phyloP scores from a whole-genome alignment of 805 yeast genomes.

The Lachancea lanzarotensis region DNA sequence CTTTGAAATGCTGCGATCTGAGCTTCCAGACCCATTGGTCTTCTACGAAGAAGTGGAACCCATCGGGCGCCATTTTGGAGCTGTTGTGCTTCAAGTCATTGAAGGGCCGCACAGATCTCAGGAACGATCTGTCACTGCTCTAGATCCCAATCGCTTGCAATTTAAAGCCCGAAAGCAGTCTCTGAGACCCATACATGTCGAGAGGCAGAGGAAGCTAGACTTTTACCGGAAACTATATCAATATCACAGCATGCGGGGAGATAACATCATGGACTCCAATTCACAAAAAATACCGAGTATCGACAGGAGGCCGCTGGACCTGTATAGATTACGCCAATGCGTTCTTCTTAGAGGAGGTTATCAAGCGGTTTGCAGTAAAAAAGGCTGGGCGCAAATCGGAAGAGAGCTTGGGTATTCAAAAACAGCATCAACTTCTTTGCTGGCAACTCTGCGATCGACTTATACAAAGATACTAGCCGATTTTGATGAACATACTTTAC shows the following conservation, averaged over 20 bases:
- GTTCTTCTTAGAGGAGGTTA: conserved; percentile 66
- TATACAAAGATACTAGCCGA: conserved; percentile 42
- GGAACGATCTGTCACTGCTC: neutral
- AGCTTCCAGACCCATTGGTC: conserved; percentile 16
- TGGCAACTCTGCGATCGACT: conserved; percentile 57
- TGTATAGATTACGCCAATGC: conserved; percentile 49
- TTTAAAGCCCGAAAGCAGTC: conserved; percentile 25
- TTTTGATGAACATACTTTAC: conserved; percentile 18
- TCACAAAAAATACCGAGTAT: conserved; percentile 52
- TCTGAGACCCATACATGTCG: conserved; percentile 28
- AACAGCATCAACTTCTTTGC: conserved; percentile 61
- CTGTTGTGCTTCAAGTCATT: conserved; percentile 16
- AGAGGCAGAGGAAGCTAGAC: conserved; percentile 37
- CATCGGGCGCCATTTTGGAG: conserved; percentile 23
- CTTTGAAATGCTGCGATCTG: conserved; percentile 12
- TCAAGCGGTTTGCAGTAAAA: conserved; percentile 51
- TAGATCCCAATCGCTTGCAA: conserved; percentile 21
- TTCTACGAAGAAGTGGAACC: conserved; percentile 21
- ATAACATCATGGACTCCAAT: conserved; percentile 16
- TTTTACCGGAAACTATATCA: conserved; percentile 43
- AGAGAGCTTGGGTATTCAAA: conserved; percentile 74
- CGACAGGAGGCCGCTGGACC: conserved; percentile 59
- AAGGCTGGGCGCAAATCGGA: conserved; percentile 79
- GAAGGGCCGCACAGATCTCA: neutral
- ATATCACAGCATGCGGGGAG: conserved; percentile 33